These are phyloP conservation scores for Fusarium begoniae DNA, from an alignment of 2,329 filamentous ascomycete species.

Conservation along the genomic window DNA sequence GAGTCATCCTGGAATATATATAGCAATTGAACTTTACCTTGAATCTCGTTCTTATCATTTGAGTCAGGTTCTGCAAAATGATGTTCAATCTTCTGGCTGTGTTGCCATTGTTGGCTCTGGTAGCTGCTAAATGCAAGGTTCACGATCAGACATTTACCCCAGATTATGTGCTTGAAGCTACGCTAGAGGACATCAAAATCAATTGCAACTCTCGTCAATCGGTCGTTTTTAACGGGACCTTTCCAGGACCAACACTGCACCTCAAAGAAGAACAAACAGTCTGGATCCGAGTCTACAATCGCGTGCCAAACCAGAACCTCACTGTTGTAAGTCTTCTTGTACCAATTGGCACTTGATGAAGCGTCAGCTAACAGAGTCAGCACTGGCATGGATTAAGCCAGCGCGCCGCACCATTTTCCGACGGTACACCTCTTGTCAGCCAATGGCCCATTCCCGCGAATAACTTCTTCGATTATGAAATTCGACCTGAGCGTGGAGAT, in stretches of 20 bases:
- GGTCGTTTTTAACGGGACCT: constrained; percentile 13
- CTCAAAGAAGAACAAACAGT: constrained; percentile 22
- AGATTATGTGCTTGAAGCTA: constrained; percentile 25
- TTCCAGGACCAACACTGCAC: constrained; percentile 6
- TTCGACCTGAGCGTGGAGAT: constrained; percentile 60
- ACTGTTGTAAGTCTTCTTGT: constrained; percentile 14
- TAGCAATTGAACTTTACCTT: neutral
- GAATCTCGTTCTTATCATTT: fast-evolving
- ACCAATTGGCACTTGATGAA: neutral
- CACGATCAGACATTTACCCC: constrained; percentile 18
- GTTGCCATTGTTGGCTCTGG: constrained; percentile 11
- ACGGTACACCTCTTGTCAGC: constrained; percentile 66
- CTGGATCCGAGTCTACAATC: constrained; percentile 31
- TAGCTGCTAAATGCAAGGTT: neutral
- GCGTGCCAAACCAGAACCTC: constrained; percentile 5
- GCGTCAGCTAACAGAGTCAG: constrained; percentile 46
- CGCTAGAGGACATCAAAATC: constrained; percentile 8
- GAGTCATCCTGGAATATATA: neutral
- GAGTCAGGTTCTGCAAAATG: neutral
- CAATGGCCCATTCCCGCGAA: constrained; percentile 72
- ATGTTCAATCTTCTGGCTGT: neutral
- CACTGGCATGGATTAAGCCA: constrained; percentile 75
- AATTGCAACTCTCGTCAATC: constrained; percentile 15
- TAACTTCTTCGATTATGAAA: constrained; percentile 74
- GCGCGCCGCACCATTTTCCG: constrained; percentile 68